phyloP scores from a whole-genome alignment of 2,329 filamentous ascomycete genomes.

The Chaetoscypha palmicola region DNA sequence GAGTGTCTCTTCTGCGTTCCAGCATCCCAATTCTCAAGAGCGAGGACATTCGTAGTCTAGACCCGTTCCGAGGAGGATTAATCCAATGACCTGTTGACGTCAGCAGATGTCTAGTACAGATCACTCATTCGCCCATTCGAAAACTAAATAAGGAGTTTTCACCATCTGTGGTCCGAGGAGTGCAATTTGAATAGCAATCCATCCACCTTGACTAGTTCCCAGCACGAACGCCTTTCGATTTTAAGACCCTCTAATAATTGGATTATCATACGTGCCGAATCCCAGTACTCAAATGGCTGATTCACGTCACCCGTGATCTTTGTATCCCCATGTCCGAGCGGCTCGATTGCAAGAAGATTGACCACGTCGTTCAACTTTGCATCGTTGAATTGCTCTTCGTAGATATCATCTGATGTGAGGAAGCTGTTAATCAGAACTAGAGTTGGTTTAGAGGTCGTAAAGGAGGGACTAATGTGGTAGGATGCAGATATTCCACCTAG shows the following conservation, averaged over 20 bases:
- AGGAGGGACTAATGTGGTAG: conserved; percentile 18
- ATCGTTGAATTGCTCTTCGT: conserved; percentile 38
- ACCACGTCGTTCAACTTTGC: conserved; percentile 34
- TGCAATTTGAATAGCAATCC: conserved; percentile 45
- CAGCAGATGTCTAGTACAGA: neutral
- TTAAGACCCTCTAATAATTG: conserved; percentile 48
- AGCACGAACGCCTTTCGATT: conserved; percentile 43
- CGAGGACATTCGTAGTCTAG: conserved; percentile 46
- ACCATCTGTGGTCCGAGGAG: conserved; percentile 41
- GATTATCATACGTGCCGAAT: conserved; percentile 45
- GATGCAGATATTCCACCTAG: neutral
- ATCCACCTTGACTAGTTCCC: conserved; percentile 47
- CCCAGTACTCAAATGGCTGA: conserved; percentile 50
- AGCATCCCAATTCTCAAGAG: conserved; percentile 41
- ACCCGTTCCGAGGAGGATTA: conserved; percentile 43
- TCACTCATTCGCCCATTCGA: neutral
- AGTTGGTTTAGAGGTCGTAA: conserved; percentile 46
- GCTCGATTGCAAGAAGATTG: conserved; percentile 47
- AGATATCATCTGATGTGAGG: conserved; percentile 42
- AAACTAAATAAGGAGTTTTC: neutral
- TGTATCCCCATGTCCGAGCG: conserved; percentile 45
- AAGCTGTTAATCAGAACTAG: conserved; percentile 46
- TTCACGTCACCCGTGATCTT: conserved; percentile 32
- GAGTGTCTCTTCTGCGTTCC: conserved; percentile 40
- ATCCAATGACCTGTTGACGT: conserved; percentile 34